Conservation (phyloP, 495 filamentous ascomycete species). For the Xanthoparmelia taractica region DNA sequence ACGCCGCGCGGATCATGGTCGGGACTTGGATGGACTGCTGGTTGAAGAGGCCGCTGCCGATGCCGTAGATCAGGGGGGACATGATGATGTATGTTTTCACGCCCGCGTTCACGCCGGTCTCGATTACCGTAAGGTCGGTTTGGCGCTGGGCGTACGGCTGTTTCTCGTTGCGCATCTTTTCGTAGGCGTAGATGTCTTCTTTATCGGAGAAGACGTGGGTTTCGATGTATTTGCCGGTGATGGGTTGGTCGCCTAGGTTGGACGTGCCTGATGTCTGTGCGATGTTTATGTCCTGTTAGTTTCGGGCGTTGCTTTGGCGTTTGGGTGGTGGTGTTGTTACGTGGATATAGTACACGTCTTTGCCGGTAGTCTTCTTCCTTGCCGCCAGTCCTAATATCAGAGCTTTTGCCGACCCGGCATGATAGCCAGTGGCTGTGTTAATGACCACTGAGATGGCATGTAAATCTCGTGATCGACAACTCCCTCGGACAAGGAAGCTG, state of each 20-base stretch:
- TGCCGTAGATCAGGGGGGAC: conserved; percentile 42
- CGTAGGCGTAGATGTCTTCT: conserved; percentile 39
- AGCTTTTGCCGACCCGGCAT: conserved; percentile 9
- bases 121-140: conserved; percentile 40
- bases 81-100: conserved; percentile 44
- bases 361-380: neutral
- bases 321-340: neutral
- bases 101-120: conserved; percentile 31
- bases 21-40: conserved; percentile 37
- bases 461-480: neutral
- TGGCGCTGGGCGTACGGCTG: conserved; percentile 40
- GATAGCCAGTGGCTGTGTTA: neutral
- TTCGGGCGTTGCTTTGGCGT: neutral
- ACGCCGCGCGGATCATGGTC: conserved; percentile 22
- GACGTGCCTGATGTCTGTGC: conserved; percentile 44
- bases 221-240: conserved; percentile 31
- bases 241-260: conserved; percentile 40
- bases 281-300: neutral
- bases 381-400: conserved; percentile 7
- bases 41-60: conserved; percentile 40
- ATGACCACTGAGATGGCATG: conserved; percentile 2
- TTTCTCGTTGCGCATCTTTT: conserved; percentile 29
- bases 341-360: conserved; percentile 12
- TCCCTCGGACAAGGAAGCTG: neutral
- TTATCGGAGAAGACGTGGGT: conserved; percentile 36